Evolutionary conservation across 495 filamentous ascomycete genomes (phyloP), one percentile per base, ranked within the genome.

Genomic region (Gamarada debralockiae): DNA sequence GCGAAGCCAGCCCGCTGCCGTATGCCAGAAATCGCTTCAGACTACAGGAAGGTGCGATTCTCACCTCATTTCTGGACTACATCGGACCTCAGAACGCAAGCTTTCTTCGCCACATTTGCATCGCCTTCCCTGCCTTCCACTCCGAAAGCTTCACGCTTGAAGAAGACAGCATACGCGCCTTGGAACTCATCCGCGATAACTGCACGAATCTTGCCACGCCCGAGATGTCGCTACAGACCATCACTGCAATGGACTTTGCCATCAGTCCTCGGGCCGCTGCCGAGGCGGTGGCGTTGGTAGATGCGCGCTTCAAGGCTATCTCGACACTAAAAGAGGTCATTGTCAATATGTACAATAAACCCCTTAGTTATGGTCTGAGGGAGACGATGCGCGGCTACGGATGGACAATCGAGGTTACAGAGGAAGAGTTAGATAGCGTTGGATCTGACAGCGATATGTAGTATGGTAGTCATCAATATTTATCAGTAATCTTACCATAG

Each of bases 101-200:
- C 34, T 41, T 53, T 57, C 48, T 60, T 52, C 57, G 53, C 29
- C 33, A 56, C 43, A 55, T 60, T 53, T 60, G 57, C 47, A 56
- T 60, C 34, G 13, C 50, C 49, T 47, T 58, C 39, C 24, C 37
- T 52, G 17, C 31, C 50, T 59, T 55, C 39, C 3, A 55, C 43
- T 31, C 49, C 47, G 40, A 17, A 38, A 50, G 53, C 3, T 44
- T 46, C 6, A 53, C 22, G 4, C 15, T 58, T 44, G 38, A 45
- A 36, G 49, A 58, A 45, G 55, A 43, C 36, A 23, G 47, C 55
- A 50, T 58, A 34, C 49, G 55, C 45, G 50, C 44, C 42, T 48
- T 61, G 50, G 49, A 61, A 58, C 49, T 61, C 44, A 61, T 58
- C 27, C 56, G 49, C 41, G 55, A 61, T 27, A 54, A 34, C 6